These are phyloP conservation scores for Nakaseomyces nivariensis DNA, from an alignment of 1,139 yeast genomes.

Conservation along the genomic window DNA sequence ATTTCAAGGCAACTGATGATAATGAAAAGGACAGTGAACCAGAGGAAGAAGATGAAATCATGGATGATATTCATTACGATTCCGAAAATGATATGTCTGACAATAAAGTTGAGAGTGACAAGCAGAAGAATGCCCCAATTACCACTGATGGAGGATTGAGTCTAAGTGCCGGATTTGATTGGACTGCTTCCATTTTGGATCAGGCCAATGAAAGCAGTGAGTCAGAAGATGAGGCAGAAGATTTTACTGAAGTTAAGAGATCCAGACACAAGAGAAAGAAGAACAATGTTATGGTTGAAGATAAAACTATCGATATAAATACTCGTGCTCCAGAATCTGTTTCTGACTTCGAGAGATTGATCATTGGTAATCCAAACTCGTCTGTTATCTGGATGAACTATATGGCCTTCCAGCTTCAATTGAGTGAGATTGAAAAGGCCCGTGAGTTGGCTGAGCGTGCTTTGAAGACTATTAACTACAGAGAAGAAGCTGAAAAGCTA, in stretches of 20 bases:
- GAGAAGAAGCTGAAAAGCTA: slow-evolving; percentile 88
- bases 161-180: slow-evolving; percentile 70
- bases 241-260: slow-evolving; percentile 37
- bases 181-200: slow-evolving; percentile 85
- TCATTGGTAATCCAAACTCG: slow-evolving; percentile 87
- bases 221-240: slow-evolving; percentile 47
- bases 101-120: slow-evolving; percentile 8
- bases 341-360: slow-evolving; percentile 80
- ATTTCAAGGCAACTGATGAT: slow-evolving; percentile 40
- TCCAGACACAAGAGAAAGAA: slow-evolving; percentile 38
- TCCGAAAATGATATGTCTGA: slow-evolving; percentile 17
- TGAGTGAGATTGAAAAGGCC: slow-evolving; percentile 89
- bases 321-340: slow-evolving; percentile 86
- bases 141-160: slow-evolving; percentile 46
- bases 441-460: slow-evolving; percentile 92
- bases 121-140: slow-evolving; percentile 17
- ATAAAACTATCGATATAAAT: slow-evolving; percentile 74
- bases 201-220: slow-evolving; percentile 55
- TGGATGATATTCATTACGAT: slow-evolving; percentile 19
- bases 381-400: slow-evolving; percentile 95
- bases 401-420: slow-evolving; percentile 94
- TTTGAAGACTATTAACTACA: slow-evolving; percentile 74
- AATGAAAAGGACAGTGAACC: slow-evolving; percentile 27
- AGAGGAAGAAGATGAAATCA: slow-evolving; percentile 22
- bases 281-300: slow-evolving; percentile 44